Percentiles rank a stretch among this genome's conserved stretches.
Evolutionary conservation across 768 basidiomycete genomes (phyloP).

Genomic region (Boletus rufocinnamomeus): DNA sequence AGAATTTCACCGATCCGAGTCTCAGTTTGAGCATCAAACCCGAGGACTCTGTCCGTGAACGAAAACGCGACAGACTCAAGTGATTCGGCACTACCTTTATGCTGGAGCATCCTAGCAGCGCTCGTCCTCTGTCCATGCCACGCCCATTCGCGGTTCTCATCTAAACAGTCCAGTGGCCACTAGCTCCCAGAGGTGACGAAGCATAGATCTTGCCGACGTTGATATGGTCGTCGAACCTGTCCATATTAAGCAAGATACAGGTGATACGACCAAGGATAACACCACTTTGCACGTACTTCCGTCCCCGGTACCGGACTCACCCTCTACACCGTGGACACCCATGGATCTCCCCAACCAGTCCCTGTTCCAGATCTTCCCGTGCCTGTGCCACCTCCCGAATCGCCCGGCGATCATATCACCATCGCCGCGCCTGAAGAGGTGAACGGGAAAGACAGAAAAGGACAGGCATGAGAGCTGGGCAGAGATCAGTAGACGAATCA

Average conservation of each 20-base stretch:
- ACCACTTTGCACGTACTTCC: constrained; percentile 1
- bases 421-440: constrained; percentile 37
- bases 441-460: constrained; percentile 39
- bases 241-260: no score
- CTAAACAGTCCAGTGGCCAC: constrained; percentile 34
- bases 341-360: constrained; percentile 7
- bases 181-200: constrained; percentile 34
- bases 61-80: constrained; percentile 78
- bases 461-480: no score
- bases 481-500: constrained; percentile 65
- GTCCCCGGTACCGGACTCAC: constrained; percentile 8
- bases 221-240: no score
- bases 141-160: constrained; percentile 32
- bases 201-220: no score
- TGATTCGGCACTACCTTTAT: constrained; percentile 48
- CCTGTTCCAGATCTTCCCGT: not conserved
- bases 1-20: constrained; percentile 94
- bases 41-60: constrained; percentile 70
- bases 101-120: constrained; percentile 41
- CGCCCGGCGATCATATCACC: constrained; percentile 37
- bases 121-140: no score
- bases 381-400: no score
- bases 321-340: constrained; percentile 21
- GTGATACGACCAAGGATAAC: constrained; percentile 10
- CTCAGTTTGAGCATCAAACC: constrained; percentile 86